A percentile compares a stretch with the other conserved stretches of the same genome.
phyloP scores from a whole-genome alignment of 2,329 filamentous ascomycete species.

The Calonectria ilicicola region DNA sequence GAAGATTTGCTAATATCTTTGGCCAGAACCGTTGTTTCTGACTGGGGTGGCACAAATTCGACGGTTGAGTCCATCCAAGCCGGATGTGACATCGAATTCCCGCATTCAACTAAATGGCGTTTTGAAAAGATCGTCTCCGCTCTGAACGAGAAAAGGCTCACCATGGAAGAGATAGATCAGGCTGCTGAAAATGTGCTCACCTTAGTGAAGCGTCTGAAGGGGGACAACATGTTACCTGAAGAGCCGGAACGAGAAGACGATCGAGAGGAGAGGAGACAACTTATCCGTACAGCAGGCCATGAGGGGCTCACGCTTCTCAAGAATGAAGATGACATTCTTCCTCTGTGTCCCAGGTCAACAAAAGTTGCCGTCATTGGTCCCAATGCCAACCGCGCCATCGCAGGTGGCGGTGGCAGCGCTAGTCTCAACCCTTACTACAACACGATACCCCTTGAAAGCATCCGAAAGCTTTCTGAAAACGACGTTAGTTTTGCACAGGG shows the following conservation, averaged over 20 bases:
- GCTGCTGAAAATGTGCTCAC: slow-evolving; percentile 72
- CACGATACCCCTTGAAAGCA: slow-evolving; percentile 71
- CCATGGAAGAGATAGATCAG: slow-evolving; percentile 63
- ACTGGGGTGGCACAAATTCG: slow-evolving; percentile 71
- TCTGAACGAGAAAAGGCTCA: slow-evolving; percentile 60
- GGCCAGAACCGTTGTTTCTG: slow-evolving; percentile 65
- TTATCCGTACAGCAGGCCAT: slow-evolving; percentile 71
- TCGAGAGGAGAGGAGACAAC: slow-evolving; percentile 66
- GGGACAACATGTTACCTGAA: slow-evolving; percentile 68
- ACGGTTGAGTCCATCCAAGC: slow-evolving; percentile 66
- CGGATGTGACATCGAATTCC: slow-evolving; percentile 70
- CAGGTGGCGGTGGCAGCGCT: slow-evolving; percentile 76
- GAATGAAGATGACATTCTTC: slow-evolving; percentile 70
- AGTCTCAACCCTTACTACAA: slow-evolving; percentile 77
- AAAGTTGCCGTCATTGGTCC: slow-evolving; percentile 76
- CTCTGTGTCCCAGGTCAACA: slow-evolving; percentile 65
- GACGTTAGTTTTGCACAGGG: slow-evolving; percentile 67
- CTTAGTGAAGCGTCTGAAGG: slow-evolving; percentile 71
- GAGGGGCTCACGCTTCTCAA: slow-evolving; percentile 75
- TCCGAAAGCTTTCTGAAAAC: slow-evolving; percentile 64
- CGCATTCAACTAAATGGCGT: slow-evolving; percentile 66
- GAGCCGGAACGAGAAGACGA: slow-evolving; percentile 68
- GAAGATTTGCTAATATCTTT: slow-evolving; percentile 17
- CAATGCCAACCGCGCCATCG: slow-evolving; percentile 75
- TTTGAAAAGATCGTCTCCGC: slow-evolving; percentile 69